phyloP scores from a whole-genome alignment of 805 yeast species.

The Teunomyces panamensis region DNA sequence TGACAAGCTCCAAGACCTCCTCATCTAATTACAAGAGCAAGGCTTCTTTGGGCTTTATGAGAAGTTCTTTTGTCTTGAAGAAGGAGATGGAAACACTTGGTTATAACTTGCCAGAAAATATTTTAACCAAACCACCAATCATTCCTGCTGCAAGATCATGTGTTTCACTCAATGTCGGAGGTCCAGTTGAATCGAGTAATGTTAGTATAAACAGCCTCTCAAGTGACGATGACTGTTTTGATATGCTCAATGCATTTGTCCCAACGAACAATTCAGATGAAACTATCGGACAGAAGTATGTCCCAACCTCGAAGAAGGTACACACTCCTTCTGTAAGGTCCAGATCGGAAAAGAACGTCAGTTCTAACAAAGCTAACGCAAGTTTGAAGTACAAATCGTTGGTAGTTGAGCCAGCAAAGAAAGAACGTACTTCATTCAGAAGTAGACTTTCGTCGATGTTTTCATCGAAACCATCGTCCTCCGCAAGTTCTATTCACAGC shows the following conservation, averaged over 20 bases:
- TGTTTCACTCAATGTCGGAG: not conserved
- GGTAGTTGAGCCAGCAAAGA: constrained; percentile 8
- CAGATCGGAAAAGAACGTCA: constrained; percentile 2
- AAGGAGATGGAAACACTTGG: constrained; percentile 37
- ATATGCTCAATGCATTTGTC: constrained; percentile 21
- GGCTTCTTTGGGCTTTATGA: constrained; percentile 44
- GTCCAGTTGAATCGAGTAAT: constrained; percentile 6
- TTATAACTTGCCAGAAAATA: constrained; percentile 30
- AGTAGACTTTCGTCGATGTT: constrained; percentile 13
- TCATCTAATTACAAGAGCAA: constrained; percentile 10
- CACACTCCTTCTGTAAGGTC: not conserved
- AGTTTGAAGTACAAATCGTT: constrained; percentile 11
- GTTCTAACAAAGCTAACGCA: constrained; percentile 10
- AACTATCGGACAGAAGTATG: constrained; percentile 1
- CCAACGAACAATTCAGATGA: constrained; percentile 1
- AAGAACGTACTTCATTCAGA: constrained; percentile 14
- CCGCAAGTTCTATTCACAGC: constrained; percentile 2
- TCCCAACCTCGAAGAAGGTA: constrained; percentile 1
- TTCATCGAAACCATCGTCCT: constrained; percentile 4
- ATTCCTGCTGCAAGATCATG: constrained; percentile 16
- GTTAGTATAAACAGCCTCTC: not conserved
- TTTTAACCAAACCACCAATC: constrained; percentile 18
- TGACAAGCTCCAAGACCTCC: constrained; percentile 3
- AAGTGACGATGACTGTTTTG: constrained; percentile 23
- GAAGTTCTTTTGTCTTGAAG: constrained; percentile 40